Percentiles rank a stretch among this genome's conserved stretches.
Conservation (phyloP, 768 basidiomycete genomes). For the Naganishia friedmannii region DNA sequence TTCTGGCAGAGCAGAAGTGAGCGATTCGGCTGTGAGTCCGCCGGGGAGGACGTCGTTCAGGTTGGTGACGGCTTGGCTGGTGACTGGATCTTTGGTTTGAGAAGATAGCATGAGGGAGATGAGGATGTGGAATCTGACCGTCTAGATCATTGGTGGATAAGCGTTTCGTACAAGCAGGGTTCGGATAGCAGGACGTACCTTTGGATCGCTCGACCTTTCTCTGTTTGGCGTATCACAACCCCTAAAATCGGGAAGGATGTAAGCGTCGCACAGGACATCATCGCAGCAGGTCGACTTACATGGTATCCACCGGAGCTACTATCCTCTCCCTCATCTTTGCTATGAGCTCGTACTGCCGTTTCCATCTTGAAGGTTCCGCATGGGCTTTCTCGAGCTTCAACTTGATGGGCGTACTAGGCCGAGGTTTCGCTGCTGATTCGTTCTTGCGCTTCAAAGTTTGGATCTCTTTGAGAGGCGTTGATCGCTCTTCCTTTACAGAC, state of each 20-base stretch:
- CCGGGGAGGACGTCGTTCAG: conserved; percentile 62
- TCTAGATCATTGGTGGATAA: conserved; percentile 55
- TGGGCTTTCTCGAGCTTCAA: conserved; percentile 47
- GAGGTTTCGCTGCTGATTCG: background rate
- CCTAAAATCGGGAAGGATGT: conserved; percentile 28
- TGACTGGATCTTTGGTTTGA: conserved; percentile 91
- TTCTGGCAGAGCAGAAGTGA: conserved; percentile 64
- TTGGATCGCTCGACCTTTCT: conserved; percentile 35
- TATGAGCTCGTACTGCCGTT: conserved; percentile 55
- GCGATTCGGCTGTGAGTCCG: conserved; percentile 68
- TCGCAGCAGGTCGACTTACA: conserved; percentile 43
- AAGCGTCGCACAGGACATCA: background rate
- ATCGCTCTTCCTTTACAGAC: background rate
- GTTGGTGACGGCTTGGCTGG: conserved; percentile 71
- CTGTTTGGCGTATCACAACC: conserved; percentile 48
- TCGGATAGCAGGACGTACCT: conserved; percentile 29
- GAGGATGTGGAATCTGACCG: conserved; percentile 74
- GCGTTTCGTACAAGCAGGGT: background rate
- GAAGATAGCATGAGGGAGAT: conserved; percentile 92
- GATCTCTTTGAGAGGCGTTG: background rate
- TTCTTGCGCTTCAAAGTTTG: background rate
- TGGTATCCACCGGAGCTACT: conserved; percentile 84
- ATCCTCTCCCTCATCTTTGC: conserved; percentile 70
- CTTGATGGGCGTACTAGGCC: conserved; percentile 24
- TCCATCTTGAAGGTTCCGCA: conserved; percentile 46